Evolutionary conservation across 2,329 filamentous ascomycete species (phyloP), one percentile per base, ranked within the genome.

Genomic region (Ophiobolus disseminans): DNA sequence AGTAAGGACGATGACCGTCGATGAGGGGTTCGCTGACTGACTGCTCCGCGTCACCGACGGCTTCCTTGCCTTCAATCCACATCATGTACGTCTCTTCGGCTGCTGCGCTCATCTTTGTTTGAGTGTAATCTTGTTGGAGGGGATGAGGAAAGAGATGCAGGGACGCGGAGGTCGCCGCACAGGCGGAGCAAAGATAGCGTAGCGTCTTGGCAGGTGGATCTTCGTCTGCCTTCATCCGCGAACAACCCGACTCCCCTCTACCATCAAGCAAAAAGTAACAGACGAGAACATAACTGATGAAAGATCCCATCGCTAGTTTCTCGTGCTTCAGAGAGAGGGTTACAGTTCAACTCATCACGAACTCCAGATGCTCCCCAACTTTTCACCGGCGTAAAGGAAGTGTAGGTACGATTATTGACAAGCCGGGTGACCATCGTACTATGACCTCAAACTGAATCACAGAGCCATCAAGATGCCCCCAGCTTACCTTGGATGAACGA

Each of bases 11-110:
- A 41, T 48, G 19, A 20, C 32, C 46, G 36, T 31, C 20, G 42
- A 43, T 47, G 48, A 50, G 52, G 55, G 53, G 40, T 35, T 38
- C 50, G 55, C 57, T 63, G 31, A 70, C 79, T 74, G 65, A 82
- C 80, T 73, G 66, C 53, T 80, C 76, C 45, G 74, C 78, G 39
- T 63, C 63, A 2, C 80, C 80, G 14, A 54, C 57, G 8, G 63
- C 55, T 51, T 78, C 74, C 43, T 70, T 59, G 7, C 78, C 78
- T 11, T 58, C 73, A 43, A 78, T 65, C 77, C 77, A 80, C 63
- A 75, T 67, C 32, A 53, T 55, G 46, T 62, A 69, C 19, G 45
- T 49, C 22, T 59, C 14, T 19, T 19, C 23, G 7, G 30, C 22
- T n/a, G 47, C 47, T 16, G 32, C 32, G 28, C 42, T 43, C 55